A percentile compares a stretch with the other conserved stretches of the same genome.
Evolutionary conservation across 768 basidiomycete species (phyloP).

Genomic region (Mycena polygramma): DNA sequence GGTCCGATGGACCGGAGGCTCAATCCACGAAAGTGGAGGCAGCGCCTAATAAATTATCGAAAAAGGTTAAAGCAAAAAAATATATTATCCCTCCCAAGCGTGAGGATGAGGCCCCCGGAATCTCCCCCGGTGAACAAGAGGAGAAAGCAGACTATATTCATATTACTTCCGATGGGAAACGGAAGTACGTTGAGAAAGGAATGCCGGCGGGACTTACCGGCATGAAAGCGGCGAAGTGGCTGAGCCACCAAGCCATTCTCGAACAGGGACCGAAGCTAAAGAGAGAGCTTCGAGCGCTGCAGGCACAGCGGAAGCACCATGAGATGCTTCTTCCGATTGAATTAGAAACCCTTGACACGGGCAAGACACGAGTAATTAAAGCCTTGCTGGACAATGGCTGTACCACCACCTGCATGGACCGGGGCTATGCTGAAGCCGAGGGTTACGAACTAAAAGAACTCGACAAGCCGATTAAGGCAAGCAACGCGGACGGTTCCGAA

Average conservation of each 20-base stretch:
- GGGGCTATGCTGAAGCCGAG: constrained; percentile 16
- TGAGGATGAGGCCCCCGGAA: neutral
- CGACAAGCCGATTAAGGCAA: neutral
- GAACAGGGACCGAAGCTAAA: too few species aligned
- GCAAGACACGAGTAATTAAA: constrained; percentile 7
- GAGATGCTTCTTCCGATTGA: constrained; percentile 7
- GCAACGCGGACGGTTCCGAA: constrained; percentile 12
- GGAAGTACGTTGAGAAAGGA: constrained; percentile 5
- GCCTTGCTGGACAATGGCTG: constrained; percentile 20
- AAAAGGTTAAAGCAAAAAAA: neutral
- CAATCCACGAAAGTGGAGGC: too few species aligned
- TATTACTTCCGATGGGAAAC: neutral
- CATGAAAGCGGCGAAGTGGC: too few species aligned
- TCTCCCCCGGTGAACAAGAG: neutral
- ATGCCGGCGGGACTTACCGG: too few species aligned
- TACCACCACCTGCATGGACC: constrained; percentile 22
- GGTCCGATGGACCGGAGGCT: too few species aligned
- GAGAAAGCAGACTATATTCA: constrained; percentile 3
- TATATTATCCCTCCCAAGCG: neutral
- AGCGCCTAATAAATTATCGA: too few species aligned
- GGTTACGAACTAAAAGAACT: constrained; percentile 13
- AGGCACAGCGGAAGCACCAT: neutral
- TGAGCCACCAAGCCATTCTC: too few species aligned
- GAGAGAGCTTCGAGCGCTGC: neutral
- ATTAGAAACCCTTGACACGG: constrained; percentile 4